Evolutionary conservation across 2,329 filamentous ascomycete species (phyloP), one percentile per base, ranked within the genome.

Genomic region (Leptographium wingfieldii): DNA sequence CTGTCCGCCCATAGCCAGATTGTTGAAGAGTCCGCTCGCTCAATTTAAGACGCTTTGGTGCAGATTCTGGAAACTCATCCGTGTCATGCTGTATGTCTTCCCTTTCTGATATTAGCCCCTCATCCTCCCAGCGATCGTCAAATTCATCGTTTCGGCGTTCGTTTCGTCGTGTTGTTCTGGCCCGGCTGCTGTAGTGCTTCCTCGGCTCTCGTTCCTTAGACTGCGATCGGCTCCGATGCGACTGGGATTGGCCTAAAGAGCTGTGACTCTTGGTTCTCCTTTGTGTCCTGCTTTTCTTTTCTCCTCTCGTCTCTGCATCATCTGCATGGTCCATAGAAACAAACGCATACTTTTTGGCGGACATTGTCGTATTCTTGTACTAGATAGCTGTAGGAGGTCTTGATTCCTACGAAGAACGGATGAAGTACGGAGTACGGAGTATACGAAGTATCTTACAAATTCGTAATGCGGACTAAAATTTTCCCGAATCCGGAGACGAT

Each of bases 61-160:
- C 82, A 0, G 88, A 87, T 65, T 88, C 84, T 53, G 80, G 74
- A 56, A 88, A 87, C 19, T 87, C 84, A 1, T 76, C 75, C 56
- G 79, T 77, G 33, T 76, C 77, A 27, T 78, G 77, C 1, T 14
- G 53, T 1, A 43, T 31, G 7, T 19, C 19, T 1, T 38, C 51
- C 0, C 35, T 29, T 5, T 73, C 75, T 5, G 71, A 69, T 19
- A 74, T 74, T 0, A 78, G 75, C 66, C 89, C 87, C 68, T 92
- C 87, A 66, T 94, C 89, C 1, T 85, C 90, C 90, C 90, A 95
- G 59, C 88, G 77, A 67, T 91, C 87, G 55, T 91, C 87, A 64
- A 87, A 86, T 64, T 88, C 82, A 40, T 61, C 68, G 38, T 73
- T 71, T 38, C 67, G 68, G 65, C 62, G 68, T 19, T 58, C 65